Base-by-base conservation (phyloP, 169 alveolate genomes). In the Theileria parva region DNA sequence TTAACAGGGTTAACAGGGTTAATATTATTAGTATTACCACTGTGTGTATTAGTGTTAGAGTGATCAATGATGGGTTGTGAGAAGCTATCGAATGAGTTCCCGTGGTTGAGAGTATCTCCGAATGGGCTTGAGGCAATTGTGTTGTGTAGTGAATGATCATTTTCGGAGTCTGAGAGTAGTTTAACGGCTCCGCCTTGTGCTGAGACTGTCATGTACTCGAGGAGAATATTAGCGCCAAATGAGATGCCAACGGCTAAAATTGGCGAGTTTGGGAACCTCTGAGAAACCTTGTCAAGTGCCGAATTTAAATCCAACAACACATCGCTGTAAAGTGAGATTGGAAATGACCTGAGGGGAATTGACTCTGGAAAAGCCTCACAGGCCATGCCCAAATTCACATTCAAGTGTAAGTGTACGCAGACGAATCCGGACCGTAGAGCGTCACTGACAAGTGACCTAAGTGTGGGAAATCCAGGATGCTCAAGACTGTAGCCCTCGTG, bases 381-480 rank as follows among this genome's bases (percentile, higher is more conserved):
- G 19, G 91, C 87, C 88, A 85, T 77, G 15, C 91, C 91, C 59
- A 85, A 28, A 39, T 85, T 85, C 23, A 85, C 84, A 57, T 85
- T 85, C 39, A 85, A 73, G 55, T 85, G 91, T 19, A 85, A 39
- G 19, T 85, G 83, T 5, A 85, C 87, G 70, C 91, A 85, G 0
- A 71, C 79, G 44, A 51, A 85, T 1, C 91, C 91, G 30, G 48
- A 9, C 21, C 79, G 64, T 57, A 85, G 44, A 0, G 87, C 86
- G 57, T 85, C 91, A 37, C 50, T 65, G 2, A 85, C 78, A 15
- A 85, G 75, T 71, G 27, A 69, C 13, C 84, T 66, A 30, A 73
- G 30, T 2, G 71, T 30, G 8, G 84, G 72, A 34, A 70, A 30
- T 1, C 84, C 60, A 1, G 91, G 87, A n/a, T 85, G 73, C 13